Conservation (phyloP, 2,329 filamentous ascomycete species). For the Aspergillus flavus region DNA sequence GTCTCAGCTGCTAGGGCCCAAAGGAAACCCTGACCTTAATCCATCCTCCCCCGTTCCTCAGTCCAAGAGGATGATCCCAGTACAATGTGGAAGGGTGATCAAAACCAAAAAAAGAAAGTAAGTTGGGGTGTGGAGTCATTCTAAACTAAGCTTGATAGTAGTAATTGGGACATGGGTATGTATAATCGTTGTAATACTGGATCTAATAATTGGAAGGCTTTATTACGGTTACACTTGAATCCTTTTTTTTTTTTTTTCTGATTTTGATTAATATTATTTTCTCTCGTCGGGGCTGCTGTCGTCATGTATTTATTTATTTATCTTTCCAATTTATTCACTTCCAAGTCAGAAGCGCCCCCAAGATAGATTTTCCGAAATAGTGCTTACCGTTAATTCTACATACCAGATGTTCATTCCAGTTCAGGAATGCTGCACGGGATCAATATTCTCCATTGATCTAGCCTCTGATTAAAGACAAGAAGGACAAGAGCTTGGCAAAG, state of each 20-base stretch:
- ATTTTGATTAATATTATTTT: not conserved
- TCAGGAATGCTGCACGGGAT: conserved; percentile 28
- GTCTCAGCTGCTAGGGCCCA: not conserved
- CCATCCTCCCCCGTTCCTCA: not conserved
- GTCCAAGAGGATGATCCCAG: conserved; percentile 6
- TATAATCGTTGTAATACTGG: conserved; percentile 6
- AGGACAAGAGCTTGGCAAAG: conserved; percentile 29
- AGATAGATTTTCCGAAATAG: not conserved
- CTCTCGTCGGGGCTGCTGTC: not conserved
- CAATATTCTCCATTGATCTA: conserved; percentile 9
- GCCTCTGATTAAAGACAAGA: conserved; percentile 20
- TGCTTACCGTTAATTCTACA: conserved; percentile 11
- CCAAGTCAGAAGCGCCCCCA: not conserved
- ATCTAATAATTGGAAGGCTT: conserved; percentile 4
- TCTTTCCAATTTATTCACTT: conserved; percentile 3
- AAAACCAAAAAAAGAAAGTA: conserved; percentile 9
- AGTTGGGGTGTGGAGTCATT: conserved; percentile 10
- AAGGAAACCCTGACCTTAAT: not conserved
- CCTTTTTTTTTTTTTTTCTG: not conserved
- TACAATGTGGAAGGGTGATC: conserved; percentile 7
- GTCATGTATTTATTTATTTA: not conserved
- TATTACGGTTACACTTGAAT: conserved; percentile 5
- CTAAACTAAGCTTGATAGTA: conserved; percentile 11
- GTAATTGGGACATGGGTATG: conserved; percentile 5
- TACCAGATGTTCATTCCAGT: conserved; percentile 16